Evolutionary conservation across 2,329 filamentous ascomycete genomes (phyloP), one percentile per base, ranked within the genome.

Genomic region (Akanthomyces lecanii): DNA sequence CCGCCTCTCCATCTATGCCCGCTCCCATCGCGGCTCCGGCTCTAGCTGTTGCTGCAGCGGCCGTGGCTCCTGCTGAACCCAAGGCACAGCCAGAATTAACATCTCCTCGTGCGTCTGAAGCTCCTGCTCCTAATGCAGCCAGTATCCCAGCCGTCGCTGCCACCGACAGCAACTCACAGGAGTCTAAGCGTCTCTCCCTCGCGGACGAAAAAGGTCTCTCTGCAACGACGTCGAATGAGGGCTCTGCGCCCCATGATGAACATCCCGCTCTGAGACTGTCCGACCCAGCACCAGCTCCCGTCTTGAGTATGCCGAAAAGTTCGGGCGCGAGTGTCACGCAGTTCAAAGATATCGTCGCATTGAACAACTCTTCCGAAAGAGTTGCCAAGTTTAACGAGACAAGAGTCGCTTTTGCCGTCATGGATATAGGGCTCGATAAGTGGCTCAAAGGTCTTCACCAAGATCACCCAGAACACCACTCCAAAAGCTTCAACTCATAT

Each of bases 271-370:
- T 71, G 21, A 64, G 63, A 45, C 66, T 66, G 45, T 65, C 69
- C 65, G 7, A 58, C 66, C 63, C 67, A 64, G 21, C 63, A 65
- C 51, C 66, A 14, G 38, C 56, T 12, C 28, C 63, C 14, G 51
- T 51, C 25, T 60, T 67, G 55, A 60, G 55, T 30, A 51, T 63
- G 28, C 65, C 60, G 7, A 58, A 36, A 25, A 44, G 25, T 2
- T 36, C 54, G 7, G 25, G 36, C 25, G 36, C 28, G 11, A 38
- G 16, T 40, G 58, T 62, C 28, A 53, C 70, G 12, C 70, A 70
- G 1, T 93, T 96, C 75, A 85, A 87, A 57, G 89, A 96, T 63
- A 96, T 97, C 65, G 81, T 92, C 69, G 85, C 84, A 10, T 81
- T 95, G 56, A 81, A 84, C 18, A 85, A 84, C 2, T 75, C 87